Evolutionary conservation across 148 eudicot genomes (phyloP), one percentile per base, ranked within the genome.

Genomic region (Rhododendron ovatum): DNA sequence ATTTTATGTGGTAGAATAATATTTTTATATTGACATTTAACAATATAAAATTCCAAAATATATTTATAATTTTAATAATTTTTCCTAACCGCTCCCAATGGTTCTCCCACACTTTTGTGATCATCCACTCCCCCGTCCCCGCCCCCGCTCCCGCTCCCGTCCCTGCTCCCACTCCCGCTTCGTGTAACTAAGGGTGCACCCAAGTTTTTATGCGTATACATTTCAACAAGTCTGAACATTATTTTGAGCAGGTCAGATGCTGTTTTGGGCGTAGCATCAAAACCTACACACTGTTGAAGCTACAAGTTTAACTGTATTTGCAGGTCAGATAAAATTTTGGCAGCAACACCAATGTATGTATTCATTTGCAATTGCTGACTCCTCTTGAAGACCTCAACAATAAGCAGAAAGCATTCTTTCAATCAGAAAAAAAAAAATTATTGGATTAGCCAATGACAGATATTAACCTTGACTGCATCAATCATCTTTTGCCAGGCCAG

Each of bases 401-500:
- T 81, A 43, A 17, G 5, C n/a, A 28, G 20, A 33, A 57, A 57
- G 33, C 69, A 81, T 35, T 9, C 1, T 24, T 11, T 33, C 18
- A 80, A 51, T 15, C 51, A 80, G 5, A 26, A n/a, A 50, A 77
- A 0, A 77, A 28, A 13, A 85, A 28, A 81, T 6, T 10, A 0
- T 15, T 26, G 15, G 59, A 57, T 47, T 35, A 37, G 59, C 24
- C 28, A 55, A 73, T 51, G 28, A 43, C 61, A 33, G 13, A 65
- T 45, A 83, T 37, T 37, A 35, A 92, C 94, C 94, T 90, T 91
- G 67, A 91, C 90, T 28, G 86, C 87, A 87, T 92, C 87, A 80
- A 89, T 84, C 94, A 92, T 92, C 87, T 83, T 87, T 87, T 89
- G 85, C 91, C 92, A 89, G 80, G 87, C 89, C 84, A 78, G 73